These are phyloP conservation scores for Aureobasidium vineae DNA, from an alignment of 2,329 filamentous ascomycete species.

Conservation along the genomic window DNA sequence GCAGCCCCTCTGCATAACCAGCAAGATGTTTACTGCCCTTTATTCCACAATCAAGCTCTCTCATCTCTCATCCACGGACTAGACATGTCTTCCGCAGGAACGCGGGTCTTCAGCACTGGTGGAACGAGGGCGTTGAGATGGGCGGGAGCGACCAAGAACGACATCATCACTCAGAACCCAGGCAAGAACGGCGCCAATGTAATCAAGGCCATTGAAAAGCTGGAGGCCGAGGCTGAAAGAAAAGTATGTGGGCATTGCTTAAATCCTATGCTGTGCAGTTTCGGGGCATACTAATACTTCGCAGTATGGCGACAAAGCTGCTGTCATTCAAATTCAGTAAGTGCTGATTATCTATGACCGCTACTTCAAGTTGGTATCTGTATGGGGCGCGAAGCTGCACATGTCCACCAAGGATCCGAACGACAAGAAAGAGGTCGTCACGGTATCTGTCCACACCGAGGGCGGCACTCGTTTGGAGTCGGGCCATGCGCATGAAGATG, in stretches of 20 bases:
- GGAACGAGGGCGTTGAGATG: constrained; percentile 16
- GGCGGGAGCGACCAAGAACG: constrained; percentile 19
- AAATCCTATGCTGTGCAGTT: not conserved
- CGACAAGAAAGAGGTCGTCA: constrained; percentile 25
- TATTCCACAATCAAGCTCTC: not conserved
- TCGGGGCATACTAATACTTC: not conserved
- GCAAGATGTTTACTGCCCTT: not conserved
- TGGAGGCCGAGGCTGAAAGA: constrained; percentile 5
- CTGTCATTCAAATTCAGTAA: constrained; percentile 1
- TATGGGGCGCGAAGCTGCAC: constrained; percentile 23
- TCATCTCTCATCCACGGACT: not conserved
- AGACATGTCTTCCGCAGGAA: constrained; percentile 5
- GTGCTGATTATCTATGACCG: not conserved
- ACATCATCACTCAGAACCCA: constrained; percentile 23
- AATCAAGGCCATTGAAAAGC: constrained; percentile 5
- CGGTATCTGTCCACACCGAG: constrained; percentile 23
- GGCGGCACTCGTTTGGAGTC: constrained; percentile 21
- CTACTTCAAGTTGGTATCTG: not conserved
- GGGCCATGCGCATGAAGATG: constrained; percentile 19
- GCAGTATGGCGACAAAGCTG: constrained; percentile 16
- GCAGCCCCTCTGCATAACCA: not conserved
- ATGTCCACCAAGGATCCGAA: constrained; percentile 26
- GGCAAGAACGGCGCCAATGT: constrained; percentile 5
- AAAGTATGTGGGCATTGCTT: constrained; percentile 5
- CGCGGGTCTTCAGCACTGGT: constrained; percentile 4